These are phyloP conservation scores for Boletus rubropictus DNA, from an alignment of 768 basidiomycete species.

Conservation along the genomic window DNA sequence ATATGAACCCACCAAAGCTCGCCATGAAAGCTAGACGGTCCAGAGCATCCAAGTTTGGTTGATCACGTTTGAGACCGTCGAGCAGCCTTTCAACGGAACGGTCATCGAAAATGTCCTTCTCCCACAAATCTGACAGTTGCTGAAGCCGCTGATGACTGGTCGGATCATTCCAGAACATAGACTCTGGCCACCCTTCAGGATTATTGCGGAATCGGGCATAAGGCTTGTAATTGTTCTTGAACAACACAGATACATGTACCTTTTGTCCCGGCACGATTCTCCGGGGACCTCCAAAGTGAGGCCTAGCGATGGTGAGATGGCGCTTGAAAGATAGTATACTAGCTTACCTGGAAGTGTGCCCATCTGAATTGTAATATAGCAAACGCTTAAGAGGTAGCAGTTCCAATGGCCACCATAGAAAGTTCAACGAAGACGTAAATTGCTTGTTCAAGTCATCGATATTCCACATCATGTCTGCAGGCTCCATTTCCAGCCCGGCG, in stretches of 20 bases:
- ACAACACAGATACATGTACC: slow-evolving; percentile 29
- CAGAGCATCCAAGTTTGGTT: slow-evolving; percentile 17
- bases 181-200: slow-evolving; percentile 22
- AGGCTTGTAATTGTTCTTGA: slow-evolving; percentile 29
- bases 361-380: slow-evolving; percentile 26
- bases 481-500: slow-evolving; percentile 21
- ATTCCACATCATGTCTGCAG: slow-evolving; percentile 26
- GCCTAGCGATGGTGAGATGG: slow-evolving; percentile 16
- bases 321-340: not conserved
- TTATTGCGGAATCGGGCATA: slow-evolving; percentile 20
- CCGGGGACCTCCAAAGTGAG: slow-evolving; percentile 24
- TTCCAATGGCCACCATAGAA: slow-evolving; percentile 23
- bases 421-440: slow-evolving; percentile 14
- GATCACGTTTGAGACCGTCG: slow-evolving; percentile 13
- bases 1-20: slow-evolving; percentile 19
- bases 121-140: slow-evolving; percentile 19
- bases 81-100: slow-evolving; percentile 15
- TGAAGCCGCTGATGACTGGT: slow-evolving; percentile 18
- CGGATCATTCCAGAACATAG: slow-evolving; percentile 29
- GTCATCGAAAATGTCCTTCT: slow-evolving; percentile 27
- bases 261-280: slow-evolving; percentile 27
- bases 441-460: slow-evolving; percentile 23
- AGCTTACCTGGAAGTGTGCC: slow-evolving; percentile 18
- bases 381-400: slow-evolving; percentile 21
- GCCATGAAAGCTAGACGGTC: slow-evolving; percentile 29